Evolutionary conservation across 2,329 filamentous ascomycete species (phyloP), one percentile per base, ranked within the genome.

Genomic region (Epichloe gansuensis): DNA sequence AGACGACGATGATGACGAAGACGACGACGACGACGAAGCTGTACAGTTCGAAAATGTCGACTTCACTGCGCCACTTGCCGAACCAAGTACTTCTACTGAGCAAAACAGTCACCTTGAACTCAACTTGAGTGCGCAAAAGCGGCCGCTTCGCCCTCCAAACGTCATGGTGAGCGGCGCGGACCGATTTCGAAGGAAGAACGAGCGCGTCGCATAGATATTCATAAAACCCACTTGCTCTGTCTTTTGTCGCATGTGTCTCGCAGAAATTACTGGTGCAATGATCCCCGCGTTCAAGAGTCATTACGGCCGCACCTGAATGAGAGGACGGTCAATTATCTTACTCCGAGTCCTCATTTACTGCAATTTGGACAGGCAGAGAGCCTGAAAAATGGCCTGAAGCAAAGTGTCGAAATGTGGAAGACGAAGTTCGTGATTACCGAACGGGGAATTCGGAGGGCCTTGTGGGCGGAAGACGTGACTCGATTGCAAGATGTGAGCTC

Each of bases 251-350:
- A 97, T 66, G 77, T 84, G 15, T 78, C 86, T 58, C 74, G 81
- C 53, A 82, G 91, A 52, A 98, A 97, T 63, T 73, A 79, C 52
- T 96, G 91, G 89, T 96, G 91, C 69, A 95, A 95, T 61, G 85
- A 91, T 63, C 61, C 71, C 13, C 69, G 76, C 53, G 79, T 87
- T 8, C 88, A 95, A 63, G 76, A 73, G 42, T 69, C 69, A n/a
- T 68, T 95, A 42, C 81, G 78, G 51, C 71, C 76, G 42, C 73
- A 91, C 39, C 66, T 95, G 5, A 75, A 80, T 1, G 77, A 81
- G 35, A 86, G 86, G 60, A 82, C 79, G 34, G 66, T 85, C 31
- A 74, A 73, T 0, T 83, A 83, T 51, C 73, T 97, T 6, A 85
- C 84, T 48, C 88, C 89, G 0, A 75, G 81, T 13, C 69, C 78